Conservation (phyloP, 208 protist genomes). For the Lotmaria passim region DNA sequence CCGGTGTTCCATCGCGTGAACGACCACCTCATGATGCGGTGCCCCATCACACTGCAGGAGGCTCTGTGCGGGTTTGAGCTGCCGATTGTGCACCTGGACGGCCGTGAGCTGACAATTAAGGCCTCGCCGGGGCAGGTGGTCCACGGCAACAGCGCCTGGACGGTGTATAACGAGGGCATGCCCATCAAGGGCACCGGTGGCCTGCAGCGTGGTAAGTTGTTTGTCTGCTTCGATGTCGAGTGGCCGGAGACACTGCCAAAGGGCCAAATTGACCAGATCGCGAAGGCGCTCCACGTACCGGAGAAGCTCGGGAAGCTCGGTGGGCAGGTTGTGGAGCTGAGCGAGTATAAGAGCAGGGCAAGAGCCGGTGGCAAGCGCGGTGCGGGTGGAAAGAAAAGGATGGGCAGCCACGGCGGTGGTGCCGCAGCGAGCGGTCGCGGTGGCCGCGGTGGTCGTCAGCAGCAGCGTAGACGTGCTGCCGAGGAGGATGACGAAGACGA, state of each 20-base stretch:
- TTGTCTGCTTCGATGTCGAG: conserved; percentile 85
- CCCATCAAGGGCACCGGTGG: conserved; percentile 80
- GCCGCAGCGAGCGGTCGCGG: conserved; percentile 7
- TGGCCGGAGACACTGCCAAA: conserved; percentile 72
- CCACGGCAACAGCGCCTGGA: conserved; percentile 71
- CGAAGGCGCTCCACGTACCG: conserved; percentile 42
- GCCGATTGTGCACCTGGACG: conserved; percentile 91
- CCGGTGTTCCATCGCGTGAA: conserved; percentile 90
- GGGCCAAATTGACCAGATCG: conserved; percentile 45
- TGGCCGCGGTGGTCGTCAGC: conserved; percentile 1
- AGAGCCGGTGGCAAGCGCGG: conserved; percentile 29
- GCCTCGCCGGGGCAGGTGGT: conserved; percentile 76
- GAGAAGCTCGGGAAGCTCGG: conserved; percentile 49
- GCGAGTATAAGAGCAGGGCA: conserved; percentile 27
- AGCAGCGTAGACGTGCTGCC: not conserved
- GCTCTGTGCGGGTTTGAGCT: conserved; percentile 94
- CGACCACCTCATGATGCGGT: conserved; percentile 92
- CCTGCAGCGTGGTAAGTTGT: conserved; percentile 77
- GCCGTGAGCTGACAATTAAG: conserved; percentile 72
- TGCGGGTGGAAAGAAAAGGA: not conserved
- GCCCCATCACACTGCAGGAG: conserved; percentile 90
- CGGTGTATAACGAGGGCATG: conserved; percentile 90
- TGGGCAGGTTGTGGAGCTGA: conserved; percentile 71
- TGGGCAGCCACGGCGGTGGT: not conserved
- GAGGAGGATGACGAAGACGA: conserved; percentile 41